Evolutionary conservation across 2,329 filamentous ascomycete species (phyloP).

Genomic region (Fusarium sp.): DNA sequence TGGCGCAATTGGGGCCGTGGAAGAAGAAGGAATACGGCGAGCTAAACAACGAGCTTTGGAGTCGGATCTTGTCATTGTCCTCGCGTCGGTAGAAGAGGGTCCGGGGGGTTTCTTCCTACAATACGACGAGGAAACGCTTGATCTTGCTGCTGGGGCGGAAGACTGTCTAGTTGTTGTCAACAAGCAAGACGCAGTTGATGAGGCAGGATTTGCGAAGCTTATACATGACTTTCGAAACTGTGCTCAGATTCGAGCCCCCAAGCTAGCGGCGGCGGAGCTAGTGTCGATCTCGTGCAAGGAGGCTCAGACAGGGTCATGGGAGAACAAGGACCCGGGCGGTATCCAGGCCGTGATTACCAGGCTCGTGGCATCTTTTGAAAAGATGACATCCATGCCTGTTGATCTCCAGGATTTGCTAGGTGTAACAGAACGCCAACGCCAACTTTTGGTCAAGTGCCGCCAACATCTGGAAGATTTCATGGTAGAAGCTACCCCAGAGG

Average conservation of each 20-base stretch:
- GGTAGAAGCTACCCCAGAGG: constrained; percentile 59
- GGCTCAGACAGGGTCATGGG: constrained; percentile 52
- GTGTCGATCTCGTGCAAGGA: constrained; percentile 78
- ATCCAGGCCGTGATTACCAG: constrained; percentile 75
- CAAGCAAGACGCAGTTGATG: constrained; percentile 66
- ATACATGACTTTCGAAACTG: constrained; percentile 53
- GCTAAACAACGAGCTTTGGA: constrained; percentile 83
- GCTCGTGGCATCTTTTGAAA: constrained; percentile 74
- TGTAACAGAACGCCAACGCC: constrained; percentile 88
- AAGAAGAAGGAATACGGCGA: constrained; percentile 89
- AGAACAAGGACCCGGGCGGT: constrained; percentile 65
- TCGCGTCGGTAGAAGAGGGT: constrained; percentile 76
- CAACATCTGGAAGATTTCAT: constrained; percentile 79
- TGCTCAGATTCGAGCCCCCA: constrained; percentile 34
- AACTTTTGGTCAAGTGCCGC: constrained; percentile 80
- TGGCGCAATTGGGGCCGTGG: constrained; percentile 74
- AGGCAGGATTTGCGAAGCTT: constrained; percentile 52
- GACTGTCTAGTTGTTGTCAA: constrained; percentile 69
- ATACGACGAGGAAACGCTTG: constrained; percentile 67
- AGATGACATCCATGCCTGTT: constrained; percentile 76
- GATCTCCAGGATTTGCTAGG: constrained; percentile 87
- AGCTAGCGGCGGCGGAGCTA: constrained; percentile 50
- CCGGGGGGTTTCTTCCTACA: constrained; percentile 56
- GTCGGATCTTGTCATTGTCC: constrained; percentile 85
- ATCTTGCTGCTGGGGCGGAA: constrained; percentile 61